Evolutionary conservation across 2,329 filamentous ascomycete genomes (phyloP).

Genomic region (Botrytis paeoniae): DNA sequence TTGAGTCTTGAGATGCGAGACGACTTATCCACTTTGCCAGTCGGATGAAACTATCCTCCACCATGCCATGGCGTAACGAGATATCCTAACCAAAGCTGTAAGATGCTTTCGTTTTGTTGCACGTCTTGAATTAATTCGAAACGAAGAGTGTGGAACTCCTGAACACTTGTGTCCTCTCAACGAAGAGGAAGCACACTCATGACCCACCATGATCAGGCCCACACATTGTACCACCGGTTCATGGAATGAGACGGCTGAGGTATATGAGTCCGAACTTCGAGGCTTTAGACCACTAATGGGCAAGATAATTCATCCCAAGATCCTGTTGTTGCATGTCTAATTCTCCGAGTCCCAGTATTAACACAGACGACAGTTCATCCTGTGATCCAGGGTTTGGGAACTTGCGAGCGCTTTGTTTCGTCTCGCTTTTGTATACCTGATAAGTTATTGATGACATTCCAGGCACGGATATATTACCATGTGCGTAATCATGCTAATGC

Average conservation of each 20-base stretch:
- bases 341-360: slow-evolving; percentile 7
- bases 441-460: neutral
- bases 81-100: neutral
- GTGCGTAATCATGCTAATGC: neutral
- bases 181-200: neutral
- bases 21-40: neutral
- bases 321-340: slow-evolving; percentile 17
- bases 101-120: neutral
- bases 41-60: neutral
- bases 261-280: neutral
- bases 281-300: neutral
- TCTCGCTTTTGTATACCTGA: neutral
- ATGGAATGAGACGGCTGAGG: neutral
- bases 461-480: neutral
- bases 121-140: neutral
- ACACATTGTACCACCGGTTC: neutral
- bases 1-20: neutral
- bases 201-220: neutral
- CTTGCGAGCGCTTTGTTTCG: neutral
- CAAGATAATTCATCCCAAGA: neutral
- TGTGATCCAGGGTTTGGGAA: neutral
- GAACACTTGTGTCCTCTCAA: neutral
- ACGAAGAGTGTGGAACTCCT: neutral
- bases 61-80: neutral
- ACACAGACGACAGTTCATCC: neutral